These are phyloP conservation scores for Blastobotrys attinorum DNA, from an alignment of 805 yeast genomes.

Conservation along the genomic window DNA sequence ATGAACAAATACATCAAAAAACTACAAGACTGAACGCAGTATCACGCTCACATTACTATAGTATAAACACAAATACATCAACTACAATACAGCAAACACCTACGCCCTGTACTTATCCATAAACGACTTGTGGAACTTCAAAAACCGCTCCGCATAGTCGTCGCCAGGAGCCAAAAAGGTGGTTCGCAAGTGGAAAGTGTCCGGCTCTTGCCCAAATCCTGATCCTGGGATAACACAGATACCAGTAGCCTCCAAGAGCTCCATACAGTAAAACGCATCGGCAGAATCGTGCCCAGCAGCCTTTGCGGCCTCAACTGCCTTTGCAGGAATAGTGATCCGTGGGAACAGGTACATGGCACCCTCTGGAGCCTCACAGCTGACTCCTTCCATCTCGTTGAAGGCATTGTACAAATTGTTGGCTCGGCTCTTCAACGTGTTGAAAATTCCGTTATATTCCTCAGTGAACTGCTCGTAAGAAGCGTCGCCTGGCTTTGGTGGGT, in stretches of 20 bases:
- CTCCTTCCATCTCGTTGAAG: conserved; percentile 70
- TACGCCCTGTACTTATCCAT: conserved; percentile 40
- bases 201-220: conserved; percentile 90
- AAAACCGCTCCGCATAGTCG: conserved; percentile 79
- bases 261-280: conserved; percentile 85
- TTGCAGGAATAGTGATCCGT: conserved; percentile 52
- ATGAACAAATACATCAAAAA: no score
- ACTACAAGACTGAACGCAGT: no score
- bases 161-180: conserved; percentile 94
- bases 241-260: conserved; percentile 79
- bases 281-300: conserved; percentile 47
- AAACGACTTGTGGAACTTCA: conserved; percentile 67
- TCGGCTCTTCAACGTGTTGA: conserved; percentile 52
- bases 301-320: conserved; percentile 56
- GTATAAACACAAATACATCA: no score
- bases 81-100: no score
- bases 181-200: conserved; percentile 89
- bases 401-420: conserved; percentile 60
- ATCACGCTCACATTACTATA: no score
- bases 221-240: conserved; percentile 97
- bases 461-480: conserved; percentile 62
- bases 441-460: conserved; percentile 55
- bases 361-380: conserved; percentile 79
- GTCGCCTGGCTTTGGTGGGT: conserved; percentile 79
- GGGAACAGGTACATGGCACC: conserved; percentile 99